Conservation (phyloP, 2,329 filamentous ascomycete species). For the Salinomyces thailandicus region DNA sequence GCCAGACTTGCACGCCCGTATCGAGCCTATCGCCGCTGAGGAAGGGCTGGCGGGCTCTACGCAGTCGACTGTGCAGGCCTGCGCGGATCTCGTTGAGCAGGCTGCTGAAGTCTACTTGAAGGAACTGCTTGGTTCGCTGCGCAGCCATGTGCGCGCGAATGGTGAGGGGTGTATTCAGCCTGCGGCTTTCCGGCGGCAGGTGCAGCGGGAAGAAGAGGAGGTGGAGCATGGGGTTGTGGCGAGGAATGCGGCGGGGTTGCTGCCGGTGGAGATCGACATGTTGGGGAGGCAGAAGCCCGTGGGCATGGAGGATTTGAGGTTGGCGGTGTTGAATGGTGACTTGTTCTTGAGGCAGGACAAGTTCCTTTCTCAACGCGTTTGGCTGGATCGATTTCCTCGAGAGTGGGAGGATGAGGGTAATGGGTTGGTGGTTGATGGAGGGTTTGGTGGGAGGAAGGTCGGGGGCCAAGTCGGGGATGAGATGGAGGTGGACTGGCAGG, state of each 20-base stretch:
- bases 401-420: neutral
- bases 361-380: slow-evolving; percentile 58
- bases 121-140: slow-evolving; percentile 45
- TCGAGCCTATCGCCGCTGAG: slow-evolving; percentile 57
- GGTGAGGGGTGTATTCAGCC: slow-evolving; percentile 56
- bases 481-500: slow-evolving; percentile 31
- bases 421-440: slow-evolving; percentile 5
- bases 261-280: slow-evolving; percentile 72
- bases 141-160: slow-evolving; percentile 46
- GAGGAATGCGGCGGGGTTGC: slow-evolving; percentile 63
- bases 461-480: slow-evolving; percentile 56
- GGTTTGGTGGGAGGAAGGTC: no score
- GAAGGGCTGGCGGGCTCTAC: slow-evolving; percentile 43
- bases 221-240: slow-evolving; percentile 62
- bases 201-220: slow-evolving; percentile 65
- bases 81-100: slow-evolving; percentile 50
- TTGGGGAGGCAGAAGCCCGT: slow-evolving; percentile 61
- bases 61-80: slow-evolving; percentile 30
- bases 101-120: slow-evolving; percentile 55
- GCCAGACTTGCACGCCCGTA: slow-evolving; percentile 46
- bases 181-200: slow-evolving; percentile 61
- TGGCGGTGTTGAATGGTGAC: slow-evolving; percentile 67
- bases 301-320: slow-evolving; percentile 64
- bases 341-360: slow-evolving; percentile 69
- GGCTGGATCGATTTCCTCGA: slow-evolving; percentile 27